Percentiles rank a stretch among this genome's conserved stretches.
phyloP scores from a whole-genome alignment of 768 basidiomycete species.

The Mycena indigotica region DNA sequence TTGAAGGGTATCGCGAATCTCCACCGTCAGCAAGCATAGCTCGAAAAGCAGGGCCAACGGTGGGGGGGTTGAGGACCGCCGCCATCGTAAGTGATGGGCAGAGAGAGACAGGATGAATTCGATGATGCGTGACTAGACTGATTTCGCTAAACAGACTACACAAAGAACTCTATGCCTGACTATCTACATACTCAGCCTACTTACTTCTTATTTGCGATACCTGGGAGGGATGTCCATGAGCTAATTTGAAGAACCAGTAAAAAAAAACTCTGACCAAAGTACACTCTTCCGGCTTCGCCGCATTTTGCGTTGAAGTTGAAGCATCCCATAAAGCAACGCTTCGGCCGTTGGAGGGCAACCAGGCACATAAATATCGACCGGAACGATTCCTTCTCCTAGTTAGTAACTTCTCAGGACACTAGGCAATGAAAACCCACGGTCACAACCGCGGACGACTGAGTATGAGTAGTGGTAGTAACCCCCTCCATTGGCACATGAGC shows the following conservation, averaged over 20 bases:
- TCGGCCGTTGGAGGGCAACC: conserved; percentile 97
- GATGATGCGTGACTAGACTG: conserved; percentile 1
- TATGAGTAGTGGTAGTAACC: conserved; percentile 99
- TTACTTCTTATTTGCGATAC: conserved; percentile 55
- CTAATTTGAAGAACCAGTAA: conserved; percentile 1
- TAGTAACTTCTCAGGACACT: conserved; percentile 15
- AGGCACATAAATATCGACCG: conserved; percentile 97
- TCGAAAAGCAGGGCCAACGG: conserved; percentile 10
- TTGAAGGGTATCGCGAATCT: conserved; percentile 22
- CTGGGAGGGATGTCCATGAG: conserved; percentile 29
- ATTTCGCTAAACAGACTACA: conserved; percentile 15
- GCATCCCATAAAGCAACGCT: conserved; percentile 93
- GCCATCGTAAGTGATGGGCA: conserved; percentile 8
- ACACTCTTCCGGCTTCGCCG: conserved; percentile 83
- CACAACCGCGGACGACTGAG: conserved; percentile 97
- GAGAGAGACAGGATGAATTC: background rate
- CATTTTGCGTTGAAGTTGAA: conserved; percentile 97
- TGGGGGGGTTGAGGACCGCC: conserved; percentile 5
- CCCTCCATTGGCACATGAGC: conserved; percentile 97
- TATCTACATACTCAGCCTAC: background rate
- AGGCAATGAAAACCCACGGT: conserved; percentile 60
- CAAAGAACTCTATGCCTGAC: background rate
- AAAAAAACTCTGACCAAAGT: conserved; percentile 64
- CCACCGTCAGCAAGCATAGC: conserved; percentile 15
- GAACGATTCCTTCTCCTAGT: conserved; percentile 74